A percentile compares a stretch with the other conserved stretches of the same genome.
These are phyloP conservation scores for Microbotryum silenes-acaulis DNA, from an alignment of 1,284 basidiomycete species.

Conservation along the genomic window DNA sequence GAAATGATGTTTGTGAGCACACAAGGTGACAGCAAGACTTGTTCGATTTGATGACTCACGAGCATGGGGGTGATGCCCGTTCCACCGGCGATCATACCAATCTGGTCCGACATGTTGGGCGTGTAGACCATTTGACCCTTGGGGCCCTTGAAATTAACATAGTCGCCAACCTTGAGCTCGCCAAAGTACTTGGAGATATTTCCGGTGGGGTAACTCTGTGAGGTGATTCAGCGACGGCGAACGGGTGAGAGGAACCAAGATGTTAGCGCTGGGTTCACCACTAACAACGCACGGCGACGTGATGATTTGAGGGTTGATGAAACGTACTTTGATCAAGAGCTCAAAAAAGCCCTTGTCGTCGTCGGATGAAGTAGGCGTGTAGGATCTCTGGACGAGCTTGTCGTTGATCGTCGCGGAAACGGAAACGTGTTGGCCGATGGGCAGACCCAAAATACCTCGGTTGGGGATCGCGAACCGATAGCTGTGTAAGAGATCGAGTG, in stretches of 20 bases:
- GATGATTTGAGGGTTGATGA: background rate
- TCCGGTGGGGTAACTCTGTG: conserved; percentile 85
- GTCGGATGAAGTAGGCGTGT: conserved; percentile 90
- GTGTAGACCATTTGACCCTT: conserved; percentile 65
- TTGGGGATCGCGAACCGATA: conserved; percentile 83
- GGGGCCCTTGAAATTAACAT: conserved; percentile 83
- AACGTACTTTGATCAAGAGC: conserved; percentile 81
- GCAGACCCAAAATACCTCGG: conserved; percentile 76
- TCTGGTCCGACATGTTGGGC: conserved; percentile 58
- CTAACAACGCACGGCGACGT: background rate
- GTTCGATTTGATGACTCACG: conserved; percentile 18
- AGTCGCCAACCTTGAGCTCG: conserved; percentile 73
- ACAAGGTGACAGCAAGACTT: too few species aligned
- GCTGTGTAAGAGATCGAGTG: conserved; percentile 43
- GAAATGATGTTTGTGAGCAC: background rate
- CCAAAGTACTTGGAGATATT: conserved; percentile 85
- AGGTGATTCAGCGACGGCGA: conserved; percentile 5
- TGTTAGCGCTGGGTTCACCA: background rate
- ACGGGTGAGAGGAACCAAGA: background rate
- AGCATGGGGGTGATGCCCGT: conserved; percentile 97
- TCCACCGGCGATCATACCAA: conserved; percentile 93
- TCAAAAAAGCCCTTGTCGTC: conserved; percentile 90
- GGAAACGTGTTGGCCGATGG: conserved; percentile 93
- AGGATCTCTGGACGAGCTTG: conserved; percentile 81
- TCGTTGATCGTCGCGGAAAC: conserved; percentile 83